These are phyloP conservation scores for Cercospora sesami DNA, from an alignment of 2,329 filamentous ascomycete species.

Conservation along the genomic window DNA sequence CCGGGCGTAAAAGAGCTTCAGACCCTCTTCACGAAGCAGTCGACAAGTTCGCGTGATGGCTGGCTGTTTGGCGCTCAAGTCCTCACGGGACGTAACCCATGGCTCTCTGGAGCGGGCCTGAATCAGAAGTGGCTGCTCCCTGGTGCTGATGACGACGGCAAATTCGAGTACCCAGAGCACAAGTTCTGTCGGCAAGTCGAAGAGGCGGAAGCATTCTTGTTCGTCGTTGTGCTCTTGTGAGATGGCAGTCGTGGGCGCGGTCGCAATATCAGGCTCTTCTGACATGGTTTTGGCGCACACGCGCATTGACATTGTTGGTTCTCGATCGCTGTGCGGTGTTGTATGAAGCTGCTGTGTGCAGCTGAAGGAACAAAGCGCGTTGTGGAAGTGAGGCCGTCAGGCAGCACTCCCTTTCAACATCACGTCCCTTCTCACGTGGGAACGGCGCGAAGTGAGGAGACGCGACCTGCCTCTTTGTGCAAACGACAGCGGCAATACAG, in stretches of 20 bases:
- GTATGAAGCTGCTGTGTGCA: not conserved
- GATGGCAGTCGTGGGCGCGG: not conserved
- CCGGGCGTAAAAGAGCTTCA: not conserved
- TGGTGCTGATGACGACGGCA: not conserved
- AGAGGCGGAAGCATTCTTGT: not conserved
- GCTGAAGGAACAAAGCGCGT: not conserved
- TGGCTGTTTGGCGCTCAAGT: not conserved
- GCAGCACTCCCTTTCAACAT: not conserved
- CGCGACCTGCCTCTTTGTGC: not conserved
- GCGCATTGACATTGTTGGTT: too few species aligned
- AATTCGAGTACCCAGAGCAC: not conserved
- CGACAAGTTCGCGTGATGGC: constrained; percentile 4
- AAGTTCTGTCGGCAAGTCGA: not conserved
- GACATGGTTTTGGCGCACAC: not conserved
- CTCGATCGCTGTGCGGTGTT: not conserved
- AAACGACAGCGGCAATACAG: not conserved
- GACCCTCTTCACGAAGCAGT: not conserved
- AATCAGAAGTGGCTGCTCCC: not conserved
- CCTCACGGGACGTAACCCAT: too few species aligned
- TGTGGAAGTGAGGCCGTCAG: not conserved
- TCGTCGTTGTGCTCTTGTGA: not conserved
- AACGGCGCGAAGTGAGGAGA: not conserved
- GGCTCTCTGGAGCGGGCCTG: too few species aligned
- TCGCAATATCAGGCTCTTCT: not conserved
- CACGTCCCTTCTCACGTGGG: not conserved